Conservation (phyloP, 176 grass and related monocot species). For the Aechmea fasciata region DNA sequence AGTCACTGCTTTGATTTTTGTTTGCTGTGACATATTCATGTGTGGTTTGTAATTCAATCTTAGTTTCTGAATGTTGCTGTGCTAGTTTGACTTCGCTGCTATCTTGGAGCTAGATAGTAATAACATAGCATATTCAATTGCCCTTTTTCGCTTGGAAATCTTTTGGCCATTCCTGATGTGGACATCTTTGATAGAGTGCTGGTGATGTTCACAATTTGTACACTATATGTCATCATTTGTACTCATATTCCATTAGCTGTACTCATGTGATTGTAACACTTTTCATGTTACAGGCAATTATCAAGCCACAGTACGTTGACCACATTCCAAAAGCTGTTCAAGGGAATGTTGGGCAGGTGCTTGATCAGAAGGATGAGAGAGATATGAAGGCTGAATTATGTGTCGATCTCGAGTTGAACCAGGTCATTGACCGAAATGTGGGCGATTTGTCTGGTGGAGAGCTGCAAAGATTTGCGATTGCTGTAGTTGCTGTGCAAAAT, state of each 20-base stretch:
- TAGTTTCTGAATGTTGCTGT: background rate
- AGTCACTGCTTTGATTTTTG: too few species aligned
- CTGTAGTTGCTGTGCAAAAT: constrained; percentile 72
- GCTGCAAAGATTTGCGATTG: constrained; percentile 86
- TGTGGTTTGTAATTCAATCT: background rate
- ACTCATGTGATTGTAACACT: constrained; percentile 1
- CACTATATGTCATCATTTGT: background rate
- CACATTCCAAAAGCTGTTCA: constrained; percentile 61
- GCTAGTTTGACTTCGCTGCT: background rate
- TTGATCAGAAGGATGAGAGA: constrained; percentile 45
- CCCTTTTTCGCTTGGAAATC: background rate
- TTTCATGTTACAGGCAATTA: constrained; percentile 36
- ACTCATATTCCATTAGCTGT: background rate
- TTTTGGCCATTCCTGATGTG: background rate
- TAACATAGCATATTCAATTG: background rate
- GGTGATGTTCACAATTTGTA: background rate
- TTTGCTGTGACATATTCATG: too few species aligned
- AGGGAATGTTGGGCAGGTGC: constrained; percentile 59
- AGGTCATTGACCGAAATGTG: constrained; percentile 53
- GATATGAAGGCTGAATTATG: constrained; percentile 40
- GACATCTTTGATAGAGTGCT: background rate
- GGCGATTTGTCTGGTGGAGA: constrained; percentile 73
- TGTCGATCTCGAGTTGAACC: constrained; percentile 50
- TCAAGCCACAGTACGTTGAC: constrained; percentile 66
- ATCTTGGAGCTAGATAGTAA: background rate